Percentiles rank a stretch among this genome's conserved stretches.
These are phyloP conservation scores for Crotalaria pallida DNA, from an alignment of 306 rosid species.

Conservation along the genomic window DNA sequence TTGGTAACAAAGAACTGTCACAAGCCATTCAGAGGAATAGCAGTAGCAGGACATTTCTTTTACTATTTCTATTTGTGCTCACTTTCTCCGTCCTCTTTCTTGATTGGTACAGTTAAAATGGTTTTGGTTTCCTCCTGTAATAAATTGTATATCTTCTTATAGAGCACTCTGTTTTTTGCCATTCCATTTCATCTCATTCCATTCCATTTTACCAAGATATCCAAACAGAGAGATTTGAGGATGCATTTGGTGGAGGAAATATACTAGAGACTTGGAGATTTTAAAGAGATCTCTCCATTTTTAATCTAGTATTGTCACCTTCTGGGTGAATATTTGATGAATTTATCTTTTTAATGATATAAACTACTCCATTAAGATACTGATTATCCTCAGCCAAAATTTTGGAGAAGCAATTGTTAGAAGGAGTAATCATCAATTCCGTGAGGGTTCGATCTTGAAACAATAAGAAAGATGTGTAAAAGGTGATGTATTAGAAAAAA, in stretches of 20 bases:
- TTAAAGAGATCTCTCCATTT: not conserved
- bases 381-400: too few relatives aligned
- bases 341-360: not conserved
- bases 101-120: conserved; percentile 79
- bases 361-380: not conserved
- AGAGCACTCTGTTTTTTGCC: not conserved
- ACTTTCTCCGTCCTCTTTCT: conserved; percentile 82
- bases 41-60: conserved; percentile 88
- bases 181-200: not conserved
- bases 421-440: too few relatives aligned
- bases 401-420: too few relatives aligned
- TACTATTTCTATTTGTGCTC: conserved; percentile 80
- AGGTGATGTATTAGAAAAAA: too few relatives aligned
- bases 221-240: too few relatives aligned
- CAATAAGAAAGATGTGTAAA: too few relatives aligned
- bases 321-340: not conserved
- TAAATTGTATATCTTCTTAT: conserved; percentile 1
- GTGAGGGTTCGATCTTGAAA: too few relatives aligned
- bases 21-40: conserved; percentile 84
- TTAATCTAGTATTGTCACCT: not conserved
- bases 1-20: conserved; percentile 89
- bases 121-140: conserved; percentile 11
- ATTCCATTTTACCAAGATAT: too few relatives aligned
- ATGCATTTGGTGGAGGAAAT: too few relatives aligned
- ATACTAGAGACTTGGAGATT: too few relatives aligned